phyloP scores from a whole-genome alignment of 2,329 filamentous ascomycete genomes.

The Rhynchosporium graminicola region DNA sequence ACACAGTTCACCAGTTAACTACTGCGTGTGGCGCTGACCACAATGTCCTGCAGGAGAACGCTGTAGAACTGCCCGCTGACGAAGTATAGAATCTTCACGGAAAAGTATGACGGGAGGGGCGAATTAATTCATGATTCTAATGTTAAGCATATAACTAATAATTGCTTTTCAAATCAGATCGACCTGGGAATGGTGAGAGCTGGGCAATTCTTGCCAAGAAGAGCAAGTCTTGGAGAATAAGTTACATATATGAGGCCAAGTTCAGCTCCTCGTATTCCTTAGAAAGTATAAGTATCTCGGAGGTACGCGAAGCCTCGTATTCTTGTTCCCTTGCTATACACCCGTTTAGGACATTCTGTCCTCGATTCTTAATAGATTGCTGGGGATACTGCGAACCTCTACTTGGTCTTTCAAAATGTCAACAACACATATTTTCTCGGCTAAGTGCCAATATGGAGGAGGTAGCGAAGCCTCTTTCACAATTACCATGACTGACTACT shows the following conservation, averaged over 20 bases:
- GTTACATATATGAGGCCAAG: conserved; percentile 4
- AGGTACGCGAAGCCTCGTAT: not conserved
- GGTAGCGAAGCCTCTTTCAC: conserved; percentile 28
- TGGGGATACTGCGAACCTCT: no score
- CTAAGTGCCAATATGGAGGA: conserved; percentile 14
- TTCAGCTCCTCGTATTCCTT: conserved; percentile 13
- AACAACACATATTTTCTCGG: not conserved
- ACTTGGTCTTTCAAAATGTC: no score
- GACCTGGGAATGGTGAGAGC: not conserved
- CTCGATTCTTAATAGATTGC: no score
- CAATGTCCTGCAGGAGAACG: conserved; percentile 12
- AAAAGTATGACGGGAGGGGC: not conserved
- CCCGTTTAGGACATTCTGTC: no score
- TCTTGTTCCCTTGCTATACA: no score
- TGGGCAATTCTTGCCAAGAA: conserved; percentile 7
- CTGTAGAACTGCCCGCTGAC: conserved; percentile 22
- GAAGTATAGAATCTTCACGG: conserved; percentile 14
- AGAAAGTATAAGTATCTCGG: not conserved
- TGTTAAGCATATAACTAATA: not conserved
- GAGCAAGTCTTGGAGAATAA: conserved; percentile 5
- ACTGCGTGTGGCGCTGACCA: conserved; percentile 26
- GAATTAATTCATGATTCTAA: not conserved
- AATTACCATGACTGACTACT: conserved; percentile 39
- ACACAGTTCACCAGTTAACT: conserved; percentile 9
- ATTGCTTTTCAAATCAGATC: not conserved